Evolutionary conservation across 108 stramenopile species (phyloP), one percentile per base, ranked within the genome.

Genomic region (Discostella stelligeroides): DNA sequence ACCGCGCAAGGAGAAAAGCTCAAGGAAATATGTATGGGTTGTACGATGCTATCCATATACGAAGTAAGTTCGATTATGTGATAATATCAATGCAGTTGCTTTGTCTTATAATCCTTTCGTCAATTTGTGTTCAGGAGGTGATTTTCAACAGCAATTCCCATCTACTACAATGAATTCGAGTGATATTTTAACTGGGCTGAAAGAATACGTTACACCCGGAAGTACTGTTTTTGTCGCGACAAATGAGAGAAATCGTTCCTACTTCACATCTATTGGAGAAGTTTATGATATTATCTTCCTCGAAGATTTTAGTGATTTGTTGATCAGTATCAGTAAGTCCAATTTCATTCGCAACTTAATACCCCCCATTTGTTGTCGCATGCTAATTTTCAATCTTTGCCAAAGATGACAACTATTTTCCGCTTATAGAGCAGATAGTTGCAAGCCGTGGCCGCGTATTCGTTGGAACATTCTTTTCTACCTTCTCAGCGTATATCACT

Each of bases 401-500:
- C 37, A 17, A 15, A 56, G 55, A 91, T 40, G 72, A 82, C 38
- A 87, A 87, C 57, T 88, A 62, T 49, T 75, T 81, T 29, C 81
- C 83, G 4, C 83, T 91, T 59, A 67, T 86, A 12, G 88, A 90
- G 58, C 84, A 84, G 34, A 65, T 91, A 46, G 80, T 91, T 45
- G 79, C 85, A 39, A 61, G 76, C 58, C 60, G 82, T 46, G 80
- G 76, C 28, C 69, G 83, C 7, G 42, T 63, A 1, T 91, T 88
- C 77, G 28, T 86, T 9, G 89, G 89, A 28, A 88, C 87, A 18
- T 91, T 69, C 58, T 74, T 73, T 24, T 84, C 83, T 34, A 84
- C 88, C 42, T 88, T 87, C 62, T 85, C 88, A 9, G 84, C 78
- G 21, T 88, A 82, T 64, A 87, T 91, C 41, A 73, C 72, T 10